Evolutionary conservation across 108 stramenopile genomes (phyloP).

Genomic region (Fragilaria crotonensis): DNA sequence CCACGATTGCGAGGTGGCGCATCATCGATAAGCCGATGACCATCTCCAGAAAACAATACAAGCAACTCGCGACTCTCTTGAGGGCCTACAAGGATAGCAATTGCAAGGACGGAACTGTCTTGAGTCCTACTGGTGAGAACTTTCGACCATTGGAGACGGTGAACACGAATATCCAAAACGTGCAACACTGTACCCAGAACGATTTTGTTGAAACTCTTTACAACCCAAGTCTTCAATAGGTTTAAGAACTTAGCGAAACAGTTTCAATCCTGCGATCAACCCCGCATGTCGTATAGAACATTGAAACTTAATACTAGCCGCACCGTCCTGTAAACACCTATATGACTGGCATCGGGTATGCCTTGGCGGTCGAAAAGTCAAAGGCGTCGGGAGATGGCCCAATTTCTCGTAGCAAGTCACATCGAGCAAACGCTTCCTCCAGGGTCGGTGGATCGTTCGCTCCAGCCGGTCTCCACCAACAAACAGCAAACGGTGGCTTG

Average conservation of each 20-base stretch:
- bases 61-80: conserved; percentile 15
- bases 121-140: conserved; percentile 18
- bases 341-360: conserved; percentile 17
- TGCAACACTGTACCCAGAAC: conserved; percentile 18
- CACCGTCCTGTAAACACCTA: not conserved
- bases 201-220: conserved; percentile 17
- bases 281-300: no score
- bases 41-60: conserved; percentile 25
- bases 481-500: conserved; percentile 6
- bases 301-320: no score
- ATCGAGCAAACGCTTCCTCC: conserved; percentile 13
- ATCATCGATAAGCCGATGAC: conserved; percentile 36
- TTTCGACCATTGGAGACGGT: conserved; percentile 10
- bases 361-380: conserved; percentile 10
- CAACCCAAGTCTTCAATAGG: conserved; percentile 18
- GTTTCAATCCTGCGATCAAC: no score
- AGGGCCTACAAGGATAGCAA: conserved; percentile 8
- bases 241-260: no score
- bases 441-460: conserved; percentile 8
- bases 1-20: conserved; percentile 40
- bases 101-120: conserved; percentile 9
- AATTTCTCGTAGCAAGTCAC: not conserved
- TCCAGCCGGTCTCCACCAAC: conserved; percentile 15
- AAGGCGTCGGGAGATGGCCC: conserved; percentile 17
- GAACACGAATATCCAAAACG: conserved; percentile 1